A percentile compares a stretch with the other conserved stretches of the same genome.
These are phyloP conservation scores for Boehmeria nivea DNA, from an alignment of 306 rosid genomes.

Conservation along the genomic window DNA sequence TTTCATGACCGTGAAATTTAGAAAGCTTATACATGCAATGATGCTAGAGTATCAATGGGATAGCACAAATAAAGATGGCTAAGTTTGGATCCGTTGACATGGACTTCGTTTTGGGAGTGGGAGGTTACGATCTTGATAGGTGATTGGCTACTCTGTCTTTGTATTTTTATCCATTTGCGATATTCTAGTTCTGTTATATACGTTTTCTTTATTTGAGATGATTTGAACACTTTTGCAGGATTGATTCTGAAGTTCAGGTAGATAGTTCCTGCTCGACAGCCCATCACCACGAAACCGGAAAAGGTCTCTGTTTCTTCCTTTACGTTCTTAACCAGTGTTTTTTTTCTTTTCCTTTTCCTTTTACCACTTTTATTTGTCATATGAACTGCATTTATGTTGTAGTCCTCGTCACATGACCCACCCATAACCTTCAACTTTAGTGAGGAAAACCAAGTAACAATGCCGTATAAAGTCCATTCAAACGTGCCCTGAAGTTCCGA, in stretches of 20 bases:
- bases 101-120: conserved; percentile 88
- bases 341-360: too few relatives aligned
- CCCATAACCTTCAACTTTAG: too few relatives aligned
- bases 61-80: conserved; percentile 77
- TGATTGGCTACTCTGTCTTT: conserved; percentile 22
- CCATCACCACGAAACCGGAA: conserved; percentile 50
- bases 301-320: conserved; percentile 32
- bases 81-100: conserved; percentile 81
- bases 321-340: too few relatives aligned
- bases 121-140: conserved; percentile 94
- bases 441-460: too few relatives aligned
- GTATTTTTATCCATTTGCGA: not conserved
- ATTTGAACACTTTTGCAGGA: conserved; percentile 44
- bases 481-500: too few relatives aligned
- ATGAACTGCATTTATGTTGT: too few relatives aligned
- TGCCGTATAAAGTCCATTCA: too few relatives aligned
- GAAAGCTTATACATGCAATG: conserved; percentile 21
- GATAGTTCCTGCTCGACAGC: conserved; percentile 42
- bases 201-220: not conserved
- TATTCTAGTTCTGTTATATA: conserved; percentile 1
- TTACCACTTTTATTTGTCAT: too few relatives aligned
- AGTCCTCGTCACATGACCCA: too few relatives aligned
- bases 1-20: not conserved
- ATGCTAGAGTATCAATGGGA: conserved; percentile 73
- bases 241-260: conserved; percentile 65